Percentiles rank a stretch among this genome's conserved stretches.
phyloP scores from a whole-genome alignment of 2,329 filamentous ascomycete species.

The Aspergillus eucalypticola region DNA sequence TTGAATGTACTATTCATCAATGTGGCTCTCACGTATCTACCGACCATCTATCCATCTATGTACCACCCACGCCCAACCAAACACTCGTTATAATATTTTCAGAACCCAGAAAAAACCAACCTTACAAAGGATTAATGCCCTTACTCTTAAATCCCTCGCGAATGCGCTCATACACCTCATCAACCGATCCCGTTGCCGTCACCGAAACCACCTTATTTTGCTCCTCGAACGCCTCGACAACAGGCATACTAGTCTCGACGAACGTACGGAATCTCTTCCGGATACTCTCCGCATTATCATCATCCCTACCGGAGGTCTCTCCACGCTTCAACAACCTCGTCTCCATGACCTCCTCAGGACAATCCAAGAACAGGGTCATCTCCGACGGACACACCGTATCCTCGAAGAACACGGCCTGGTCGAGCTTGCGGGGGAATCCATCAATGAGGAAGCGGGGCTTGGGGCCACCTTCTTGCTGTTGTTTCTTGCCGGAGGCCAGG shows the following conservation, averaged over 20 bases:
- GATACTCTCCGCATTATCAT: slow-evolving; percentile 95
- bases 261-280: slow-evolving; percentile 95
- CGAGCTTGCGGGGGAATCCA: slow-evolving; percentile 93
- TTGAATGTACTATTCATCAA: too few species aligned
- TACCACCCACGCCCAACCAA: neutral
- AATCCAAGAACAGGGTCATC: slow-evolving; percentile 93
- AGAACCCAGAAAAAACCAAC: neutral
- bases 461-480: neutral
- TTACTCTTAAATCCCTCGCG: slow-evolving; percentile 49
- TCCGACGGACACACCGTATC: slow-evolving; percentile 78
- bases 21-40: too few species aligned
- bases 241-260: slow-evolving; percentile 95
- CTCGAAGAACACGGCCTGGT: slow-evolving; percentile 94
- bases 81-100: neutral
- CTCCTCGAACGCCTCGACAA: slow-evolving; percentile 79
- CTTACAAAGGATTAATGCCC: slow-evolving; percentile 36
- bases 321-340: slow-evolving; percentile 79
- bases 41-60: neutral
- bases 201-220: slow-evolving; percentile 80
- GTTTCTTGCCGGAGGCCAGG: neutral
- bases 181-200: slow-evolving; percentile 67
- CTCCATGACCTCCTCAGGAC: slow-evolving; percentile 86
- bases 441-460: slow-evolving; percentile 75
- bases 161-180: slow-evolving; percentile 63
- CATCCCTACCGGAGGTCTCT: slow-evolving; percentile 85